Conservation (phyloP, 148 eudicot genomes). For the Camellia lanceoleosa region DNA sequence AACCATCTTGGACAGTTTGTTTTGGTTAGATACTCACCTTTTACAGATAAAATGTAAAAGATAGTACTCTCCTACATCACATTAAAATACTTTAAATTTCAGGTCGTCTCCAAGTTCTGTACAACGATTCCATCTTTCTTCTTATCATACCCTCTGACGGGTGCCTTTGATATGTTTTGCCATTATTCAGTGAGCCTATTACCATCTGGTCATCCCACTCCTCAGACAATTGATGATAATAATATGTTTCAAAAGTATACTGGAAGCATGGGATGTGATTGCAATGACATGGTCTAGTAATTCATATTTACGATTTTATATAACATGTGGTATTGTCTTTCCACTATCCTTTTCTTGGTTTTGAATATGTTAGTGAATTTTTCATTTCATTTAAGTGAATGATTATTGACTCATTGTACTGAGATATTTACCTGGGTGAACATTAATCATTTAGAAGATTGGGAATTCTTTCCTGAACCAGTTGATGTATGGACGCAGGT, state of each 20-base stretch:
- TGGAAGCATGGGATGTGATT: too few relatives aligned
- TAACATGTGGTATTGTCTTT: background rate
- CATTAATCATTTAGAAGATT: slow-evolving; percentile 1
- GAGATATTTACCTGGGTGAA: background rate
- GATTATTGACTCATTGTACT: background rate
- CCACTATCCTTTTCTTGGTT: background rate
- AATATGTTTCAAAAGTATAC: background rate
- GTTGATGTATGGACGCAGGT: slow-evolving; percentile 30
- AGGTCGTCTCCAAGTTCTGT: too few relatives aligned
- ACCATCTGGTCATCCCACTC: too few relatives aligned
- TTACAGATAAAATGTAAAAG: too few relatives aligned
- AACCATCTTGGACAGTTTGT: too few relatives aligned
- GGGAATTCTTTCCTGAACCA: slow-evolving; percentile 9
- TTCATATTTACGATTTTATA: background rate
- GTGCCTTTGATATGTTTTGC: too few relatives aligned
- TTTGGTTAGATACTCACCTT: too few relatives aligned
- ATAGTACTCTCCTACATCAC: too few relatives aligned
- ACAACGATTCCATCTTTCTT: too few relatives aligned
- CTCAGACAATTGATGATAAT: background rate
- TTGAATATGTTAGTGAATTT: background rate
- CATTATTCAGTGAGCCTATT: too few relatives aligned
- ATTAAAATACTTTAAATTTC: too few relatives aligned
- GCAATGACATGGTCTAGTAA: background rate
- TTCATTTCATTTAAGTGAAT: background rate
- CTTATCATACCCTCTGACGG: too few relatives aligned